Base-by-base conservation (phyloP, 176 grass and related monocot species). In the Alloteropsis semialata region DNA sequence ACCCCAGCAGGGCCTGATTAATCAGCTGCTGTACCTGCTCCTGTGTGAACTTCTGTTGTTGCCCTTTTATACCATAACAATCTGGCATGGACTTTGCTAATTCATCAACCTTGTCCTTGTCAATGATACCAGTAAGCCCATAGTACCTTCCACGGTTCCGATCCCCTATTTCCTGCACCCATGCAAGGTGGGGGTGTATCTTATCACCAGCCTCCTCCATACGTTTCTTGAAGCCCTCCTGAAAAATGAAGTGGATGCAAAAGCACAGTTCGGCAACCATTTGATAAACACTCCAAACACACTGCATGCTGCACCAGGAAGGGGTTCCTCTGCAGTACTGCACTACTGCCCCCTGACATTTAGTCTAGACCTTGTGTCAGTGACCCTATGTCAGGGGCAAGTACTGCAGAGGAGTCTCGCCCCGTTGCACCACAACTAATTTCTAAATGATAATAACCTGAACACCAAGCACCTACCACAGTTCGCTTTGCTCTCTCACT, bases 141-240 rank as follows among this genome's bases (percentile, higher is more conserved):
- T 80, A 80, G 67, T 73, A 80, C 76, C 84, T 86, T 69, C 76
- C 84, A 64, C 76, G 84, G 57, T 79, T 63, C 24, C 76, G 42
- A 14, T 56, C 66, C 24, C 84, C 67, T 13, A 86, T 30, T 43
- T 80, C 65, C 59, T 80, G 67, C 10, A 36, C 43, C 84, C 84
- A 86, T 63, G 67, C 84, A 72, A 72, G 30, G 32, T 73, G 65
- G 11, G 76, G 84, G 13, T 86, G 66, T 73, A 80, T 22, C 12
- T 41, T 64, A 73, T 80, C 76, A 43, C 84, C 76, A 64, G 67
- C 56, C 76, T 73, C 67, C 66, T 80, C 84, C 84, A 86, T 72
- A 33, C 84, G 76, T 76, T 80, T 79, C 24, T 49, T 79, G 44
- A 86, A 80, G 32, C 76, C 84, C 56, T 79, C 84, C 84, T 86